These are phyloP conservation scores for Candida lessepsii DNA, from an alignment of 805 yeast genomes.

Conservation along the genomic window DNA sequence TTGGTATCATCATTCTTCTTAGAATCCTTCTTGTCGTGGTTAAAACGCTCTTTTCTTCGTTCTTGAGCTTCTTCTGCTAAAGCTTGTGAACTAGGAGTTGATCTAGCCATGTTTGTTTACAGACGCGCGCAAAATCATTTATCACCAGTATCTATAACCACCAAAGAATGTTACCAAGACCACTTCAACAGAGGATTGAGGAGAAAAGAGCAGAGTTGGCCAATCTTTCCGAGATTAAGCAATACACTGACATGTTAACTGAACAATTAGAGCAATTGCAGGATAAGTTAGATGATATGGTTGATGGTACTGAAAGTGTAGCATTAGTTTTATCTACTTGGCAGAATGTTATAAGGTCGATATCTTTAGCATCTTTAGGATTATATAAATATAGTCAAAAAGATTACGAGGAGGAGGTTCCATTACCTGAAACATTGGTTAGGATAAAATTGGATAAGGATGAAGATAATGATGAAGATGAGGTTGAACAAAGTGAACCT, in stretches of 20 bases:
- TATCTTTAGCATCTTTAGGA: constrained; percentile 59
- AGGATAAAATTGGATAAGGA: constrained; percentile 48
- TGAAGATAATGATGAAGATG: constrained; percentile 13
- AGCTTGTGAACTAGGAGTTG: constrained; percentile 18
- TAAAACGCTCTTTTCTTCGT: constrained; percentile 5
- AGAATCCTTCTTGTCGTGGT: background rate
- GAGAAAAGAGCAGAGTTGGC: constrained; percentile 54
- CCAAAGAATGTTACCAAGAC: constrained; percentile 3
- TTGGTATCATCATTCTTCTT: background rate
- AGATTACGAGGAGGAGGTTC: constrained; percentile 42
- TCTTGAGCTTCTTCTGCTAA: constrained; percentile 15
- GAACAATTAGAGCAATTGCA: constrained; percentile 48
- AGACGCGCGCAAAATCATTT: constrained; percentile 7
- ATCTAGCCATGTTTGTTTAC: constrained; percentile 20
- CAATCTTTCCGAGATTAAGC: constrained; percentile 46
- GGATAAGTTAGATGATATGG: constrained; percentile 46
- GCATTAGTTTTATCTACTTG: constrained; percentile 61
- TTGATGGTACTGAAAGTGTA: constrained; percentile 60
- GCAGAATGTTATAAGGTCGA: constrained; percentile 59
- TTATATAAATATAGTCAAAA: constrained; percentile 41
- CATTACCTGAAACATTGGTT: constrained; percentile 66
- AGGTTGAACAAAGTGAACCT: background rate
- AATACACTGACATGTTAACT: constrained; percentile 45
- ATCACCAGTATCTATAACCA: too few relatives aligned
- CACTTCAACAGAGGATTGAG: constrained; percentile 27